Percentiles rank a stretch among this genome's conserved stretches.
Evolutionary conservation across 1,284 basidiomycete species (phyloP).

Genomic region (Ceratobasidium theobromae): DNA sequence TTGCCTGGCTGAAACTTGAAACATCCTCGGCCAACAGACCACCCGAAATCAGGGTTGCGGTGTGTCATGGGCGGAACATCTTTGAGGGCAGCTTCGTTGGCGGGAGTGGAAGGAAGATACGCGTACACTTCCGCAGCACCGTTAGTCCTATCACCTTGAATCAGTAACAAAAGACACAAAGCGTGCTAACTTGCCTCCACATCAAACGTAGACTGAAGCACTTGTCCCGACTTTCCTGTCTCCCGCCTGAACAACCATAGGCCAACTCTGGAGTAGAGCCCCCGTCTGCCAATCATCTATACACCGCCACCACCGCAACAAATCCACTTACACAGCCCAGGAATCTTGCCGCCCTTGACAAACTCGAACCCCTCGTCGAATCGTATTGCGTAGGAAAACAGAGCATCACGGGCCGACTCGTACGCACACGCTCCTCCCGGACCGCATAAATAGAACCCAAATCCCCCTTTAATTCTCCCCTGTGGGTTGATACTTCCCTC

Average conservation of each 20-base stretch:
- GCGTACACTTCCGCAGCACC: constrained; percentile 59
- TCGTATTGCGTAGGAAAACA: constrained; percentile 61
- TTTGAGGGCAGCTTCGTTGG: constrained; percentile 49
- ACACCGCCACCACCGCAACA: no score
- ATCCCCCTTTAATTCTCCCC: constrained; percentile 51
- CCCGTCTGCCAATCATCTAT: constrained; percentile 22
- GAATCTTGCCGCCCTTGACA: constrained; percentile 64
- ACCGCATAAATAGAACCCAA: constrained; percentile 60
- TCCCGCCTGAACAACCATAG: constrained; percentile 61
- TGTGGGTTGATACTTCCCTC: constrained; percentile 61
- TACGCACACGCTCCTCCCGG: constrained; percentile 47
- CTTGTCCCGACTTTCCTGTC: constrained; percentile 55
- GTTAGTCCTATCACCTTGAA: constrained; percentile 43
- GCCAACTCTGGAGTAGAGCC: constrained; percentile 46
- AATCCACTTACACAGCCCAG: constrained; percentile 56
- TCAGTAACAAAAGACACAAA: background rate
- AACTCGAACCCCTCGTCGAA: constrained; percentile 59
- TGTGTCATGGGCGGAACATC: constrained; percentile 55
- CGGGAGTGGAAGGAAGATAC: constrained; percentile 53
- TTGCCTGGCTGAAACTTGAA: constrained; percentile 50
- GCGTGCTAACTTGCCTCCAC: constrained; percentile 55
- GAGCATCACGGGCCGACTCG: constrained; percentile 51
- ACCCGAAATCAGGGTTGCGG: constrained; percentile 58
- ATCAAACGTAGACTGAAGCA: constrained; percentile 64
- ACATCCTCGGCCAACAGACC: constrained; percentile 60